Base-by-base conservation (phyloP, 768 basidiomycete genomes). In the Pleurotus cornucopiae region DNA sequence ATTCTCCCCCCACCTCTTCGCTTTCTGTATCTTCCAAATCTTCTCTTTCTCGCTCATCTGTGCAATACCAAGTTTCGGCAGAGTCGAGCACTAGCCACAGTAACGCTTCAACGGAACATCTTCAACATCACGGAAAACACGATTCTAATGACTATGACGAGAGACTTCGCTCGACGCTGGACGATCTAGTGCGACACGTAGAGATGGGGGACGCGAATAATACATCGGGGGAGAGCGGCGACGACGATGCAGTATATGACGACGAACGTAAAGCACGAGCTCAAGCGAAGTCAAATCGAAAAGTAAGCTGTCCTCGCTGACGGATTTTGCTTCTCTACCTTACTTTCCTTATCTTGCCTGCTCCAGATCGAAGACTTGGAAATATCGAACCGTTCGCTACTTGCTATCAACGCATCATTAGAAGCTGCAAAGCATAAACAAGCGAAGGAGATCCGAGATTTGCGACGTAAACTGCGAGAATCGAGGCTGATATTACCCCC, bases 331-430 rank as follows among this genome's bases (percentile, higher is more conserved):
- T 3, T 20, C 39, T 41, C 26, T 6, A 26, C 46, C n/a, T 20
- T 12, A 46, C 26, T 6, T 16, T 41, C 12, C 51, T 40, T 48
- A 23, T 49, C 11, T 44, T 38, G 20, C 20, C 20, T 2, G 37
- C 20, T 44, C 14, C 57, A 96, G 94, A 95, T 96, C 57, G 90
- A 89, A 11, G 93, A 96, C 72, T 76, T 96, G 9, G 91, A 95
- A 70, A 96, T 96, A 64, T 88, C 91, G 5, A 95, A 93, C 68
- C 79, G 82, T 34, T 96, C 93, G 1, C 78, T 96, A 14, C 77
- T 95, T 46, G 83, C 84, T 1, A 93, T 96, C 71, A 96, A 95
- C 64, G 75, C 86, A 2, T 81, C 88, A 14, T 77, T 96, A 18
- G 93, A 96, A 69, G 80, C 84, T 37, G 81, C 83, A 34, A 93